These are phyloP conservation scores for Calophaca sinica DNA, from an alignment of 306 rosid species.

Conservation along the genomic window DNA sequence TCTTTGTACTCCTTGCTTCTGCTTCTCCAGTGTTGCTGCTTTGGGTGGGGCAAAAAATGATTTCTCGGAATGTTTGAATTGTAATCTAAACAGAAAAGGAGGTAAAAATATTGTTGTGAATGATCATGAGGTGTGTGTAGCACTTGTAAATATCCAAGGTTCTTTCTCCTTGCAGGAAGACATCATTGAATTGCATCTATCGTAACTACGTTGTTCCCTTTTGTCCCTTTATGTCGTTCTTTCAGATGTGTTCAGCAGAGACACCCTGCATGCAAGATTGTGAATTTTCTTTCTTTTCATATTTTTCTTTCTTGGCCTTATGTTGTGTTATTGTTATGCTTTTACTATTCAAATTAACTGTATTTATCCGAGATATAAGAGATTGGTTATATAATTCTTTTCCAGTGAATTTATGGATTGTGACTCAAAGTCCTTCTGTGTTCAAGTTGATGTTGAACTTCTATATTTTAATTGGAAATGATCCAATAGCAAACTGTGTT, in stretches of 20 bases:
- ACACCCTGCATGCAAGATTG: slow-evolving; percentile 45
- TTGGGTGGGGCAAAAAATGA: slow-evolving; percentile 68
- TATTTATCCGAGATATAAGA: slow-evolving; percentile 44
- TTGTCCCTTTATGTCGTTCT: slow-evolving; percentile 25
- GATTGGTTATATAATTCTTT: slow-evolving; percentile 48
- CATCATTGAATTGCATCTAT: slow-evolving; percentile 39
- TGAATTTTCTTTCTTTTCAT: slow-evolving; percentile 30
- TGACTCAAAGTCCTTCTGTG: slow-evolving; percentile 8
- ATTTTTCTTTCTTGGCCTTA: slow-evolving; percentile 6
- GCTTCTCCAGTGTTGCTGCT: slow-evolving; percentile 75
- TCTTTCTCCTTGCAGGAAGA: slow-evolving; percentile 39
- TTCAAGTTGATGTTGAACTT: slow-evolving; percentile 19
- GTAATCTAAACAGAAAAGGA: slow-evolving; percentile 34
- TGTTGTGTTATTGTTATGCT: slow-evolving; percentile 41
- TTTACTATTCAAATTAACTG: slow-evolving; percentile 48
- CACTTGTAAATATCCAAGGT: slow-evolving; percentile 64
- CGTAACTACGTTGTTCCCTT: slow-evolving; percentile 30
- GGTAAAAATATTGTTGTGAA: slow-evolving; percentile 44
- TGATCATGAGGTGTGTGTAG: slow-evolving; percentile 54
- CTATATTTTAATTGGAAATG: background rate
- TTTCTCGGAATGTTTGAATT: slow-evolving; percentile 45
- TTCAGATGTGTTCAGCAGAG: slow-evolving; percentile 33
- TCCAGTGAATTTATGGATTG: slow-evolving; percentile 34
- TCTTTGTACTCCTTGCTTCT: slow-evolving; percentile 37
- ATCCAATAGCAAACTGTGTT: slow-evolving; percentile 15